These are phyloP conservation scores for Chaetomium strumarium DNA, from an alignment of 2,329 filamentous ascomycete species.

Conservation along the genomic window DNA sequence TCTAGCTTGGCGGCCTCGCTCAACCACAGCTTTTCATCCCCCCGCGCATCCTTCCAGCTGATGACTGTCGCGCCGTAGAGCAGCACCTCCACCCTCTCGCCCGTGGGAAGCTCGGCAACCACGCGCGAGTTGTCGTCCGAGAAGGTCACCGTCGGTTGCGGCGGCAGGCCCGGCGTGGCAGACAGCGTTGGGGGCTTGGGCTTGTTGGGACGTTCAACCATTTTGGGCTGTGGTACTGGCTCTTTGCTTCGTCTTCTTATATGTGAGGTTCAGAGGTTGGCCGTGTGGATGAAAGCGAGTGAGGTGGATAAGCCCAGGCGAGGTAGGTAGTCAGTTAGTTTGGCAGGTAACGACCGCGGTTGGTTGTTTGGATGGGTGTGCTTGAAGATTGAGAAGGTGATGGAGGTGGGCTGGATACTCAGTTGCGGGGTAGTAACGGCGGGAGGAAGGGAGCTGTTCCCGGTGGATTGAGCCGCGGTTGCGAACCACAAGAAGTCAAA, in stretches of 20 bases:
- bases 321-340: neutral
- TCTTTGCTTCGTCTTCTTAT: neutral
- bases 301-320: neutral
- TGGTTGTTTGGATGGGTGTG: neutral
- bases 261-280: neutral
- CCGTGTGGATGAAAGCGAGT: neutral
- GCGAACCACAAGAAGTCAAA: no score
- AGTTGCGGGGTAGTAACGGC: neutral
- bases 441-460: neutral
- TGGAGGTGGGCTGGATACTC: neutral
- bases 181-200: conserved; percentile 69
- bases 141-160: conserved; percentile 70
- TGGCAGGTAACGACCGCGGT: neutral
- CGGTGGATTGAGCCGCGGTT: no score
- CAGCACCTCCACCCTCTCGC: conserved; percentile 78
- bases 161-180: conserved; percentile 65
- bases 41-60: conserved; percentile 81
- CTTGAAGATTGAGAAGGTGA: no score
- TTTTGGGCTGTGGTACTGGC: conserved; percentile 30
- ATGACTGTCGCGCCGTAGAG: conserved; percentile 90
- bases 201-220: conserved; percentile 83
- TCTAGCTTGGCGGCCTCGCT: conserved; percentile 76
- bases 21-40: conserved; percentile 79
- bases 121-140: conserved; percentile 66
- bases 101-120: conserved; percentile 73